Evolutionary conservation across 306 rosid species (phyloP).

Genomic region (Begonia fuchsioides): DNA sequence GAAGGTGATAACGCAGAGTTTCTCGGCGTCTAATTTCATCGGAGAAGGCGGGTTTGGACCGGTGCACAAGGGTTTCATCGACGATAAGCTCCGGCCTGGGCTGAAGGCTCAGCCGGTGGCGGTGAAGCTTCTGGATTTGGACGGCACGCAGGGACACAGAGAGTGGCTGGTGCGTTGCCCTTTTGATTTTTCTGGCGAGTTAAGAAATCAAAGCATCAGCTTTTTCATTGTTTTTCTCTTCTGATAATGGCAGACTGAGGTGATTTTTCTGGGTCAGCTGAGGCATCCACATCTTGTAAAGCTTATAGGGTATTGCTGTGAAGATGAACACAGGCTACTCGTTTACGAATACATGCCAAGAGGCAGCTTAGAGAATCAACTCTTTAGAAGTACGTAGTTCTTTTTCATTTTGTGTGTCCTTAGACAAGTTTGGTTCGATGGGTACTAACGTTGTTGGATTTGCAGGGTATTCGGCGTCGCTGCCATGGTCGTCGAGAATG

Average conservation of each 20-base stretch:
- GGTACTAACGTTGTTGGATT: no score
- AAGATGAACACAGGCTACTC: constrained; percentile 75
- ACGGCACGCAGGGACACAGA: constrained; percentile 75
- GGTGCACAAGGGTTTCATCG: constrained; percentile 85
- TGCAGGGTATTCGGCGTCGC: constrained; percentile 58
- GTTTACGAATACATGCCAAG: constrained; percentile 84
- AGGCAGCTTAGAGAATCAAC: constrained; percentile 93
- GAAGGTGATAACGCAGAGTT: constrained; percentile 61
- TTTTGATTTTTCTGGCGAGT: no score
- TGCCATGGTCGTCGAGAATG: constrained; percentile 94
- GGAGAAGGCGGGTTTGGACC: constrained; percentile 99
- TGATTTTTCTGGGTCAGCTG: constrained; percentile 77
- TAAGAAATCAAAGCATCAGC: constrained; percentile 1
- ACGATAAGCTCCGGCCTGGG: constrained; percentile 64
- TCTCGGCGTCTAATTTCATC: constrained; percentile 50
- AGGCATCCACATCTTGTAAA: constrained; percentile 81
- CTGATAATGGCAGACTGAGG: constrained; percentile 51
- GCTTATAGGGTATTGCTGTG: constrained; percentile 84
- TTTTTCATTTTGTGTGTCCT: not conserved
- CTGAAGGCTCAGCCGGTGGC: constrained; percentile 86
- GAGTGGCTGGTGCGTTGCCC: constrained; percentile 87
- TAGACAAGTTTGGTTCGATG: no score
- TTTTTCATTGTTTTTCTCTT: not conserved
- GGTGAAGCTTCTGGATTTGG: constrained; percentile 80
- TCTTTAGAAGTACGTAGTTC: constrained; percentile 56